These are phyloP conservation scores for Fragaria iinumae DNA, from an alignment of 306 rosid species.

Conservation along the genomic window DNA sequence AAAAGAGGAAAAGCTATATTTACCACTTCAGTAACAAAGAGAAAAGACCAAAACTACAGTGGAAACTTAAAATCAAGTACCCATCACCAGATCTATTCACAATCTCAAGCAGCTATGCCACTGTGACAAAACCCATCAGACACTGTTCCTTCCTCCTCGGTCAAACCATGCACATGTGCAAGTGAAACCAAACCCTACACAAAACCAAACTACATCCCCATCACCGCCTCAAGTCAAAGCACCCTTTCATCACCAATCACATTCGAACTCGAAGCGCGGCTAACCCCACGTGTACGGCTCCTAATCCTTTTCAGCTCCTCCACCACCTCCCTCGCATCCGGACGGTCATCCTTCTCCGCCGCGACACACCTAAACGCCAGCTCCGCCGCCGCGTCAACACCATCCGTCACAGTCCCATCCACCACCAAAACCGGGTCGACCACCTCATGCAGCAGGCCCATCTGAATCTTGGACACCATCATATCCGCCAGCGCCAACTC, in stretches of 20 bases:
- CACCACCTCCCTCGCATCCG: constrained; percentile 79
- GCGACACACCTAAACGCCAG: constrained; percentile 93
- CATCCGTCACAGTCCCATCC: constrained; percentile 35
- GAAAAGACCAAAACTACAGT: background rate
- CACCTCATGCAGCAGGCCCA: constrained; percentile 68
- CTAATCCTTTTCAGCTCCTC: constrained; percentile 62
- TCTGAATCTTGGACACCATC: constrained; percentile 82
- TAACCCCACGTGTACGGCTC: constrained; percentile 35
- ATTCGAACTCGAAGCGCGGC: constrained; percentile 26
- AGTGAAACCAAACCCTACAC: background rate
- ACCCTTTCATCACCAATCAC: constrained; percentile 24
- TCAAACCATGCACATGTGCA: constrained; percentile 52
- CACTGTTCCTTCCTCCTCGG: constrained; percentile 6
- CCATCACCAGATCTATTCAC: background rate
- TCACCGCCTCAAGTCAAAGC: constrained; percentile 19
- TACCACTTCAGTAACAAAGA: background rate
- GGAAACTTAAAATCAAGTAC: background rate
- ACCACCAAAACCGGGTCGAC: constrained; percentile 60
- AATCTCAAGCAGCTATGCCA: background rate
- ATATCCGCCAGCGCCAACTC: constrained; percentile 82
- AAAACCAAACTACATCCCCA: background rate
- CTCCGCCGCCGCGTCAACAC: constrained; percentile 67
- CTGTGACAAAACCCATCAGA: constrained; percentile 13
- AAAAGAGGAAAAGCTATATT: background rate
- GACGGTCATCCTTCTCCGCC: constrained; percentile 88